These are phyloP conservation scores for Podospora pseudopauciseta DNA, from an alignment of 495 filamentous ascomycete species.

Conservation along the genomic window DNA sequence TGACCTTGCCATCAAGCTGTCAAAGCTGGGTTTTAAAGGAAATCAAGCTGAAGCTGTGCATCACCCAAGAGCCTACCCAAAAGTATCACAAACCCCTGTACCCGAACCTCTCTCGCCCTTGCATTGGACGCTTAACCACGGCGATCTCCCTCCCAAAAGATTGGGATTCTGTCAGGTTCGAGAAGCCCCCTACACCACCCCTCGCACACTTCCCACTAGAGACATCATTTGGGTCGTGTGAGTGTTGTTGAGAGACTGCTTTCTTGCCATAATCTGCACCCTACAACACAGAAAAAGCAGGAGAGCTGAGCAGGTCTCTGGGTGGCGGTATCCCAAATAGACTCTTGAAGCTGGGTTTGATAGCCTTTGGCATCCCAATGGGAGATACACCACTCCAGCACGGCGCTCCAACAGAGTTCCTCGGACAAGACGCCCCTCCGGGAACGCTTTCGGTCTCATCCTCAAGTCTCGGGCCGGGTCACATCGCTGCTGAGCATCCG, in stretches of 20 bases:
- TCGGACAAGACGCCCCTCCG: constrained; percentile 24
- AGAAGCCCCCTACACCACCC: neutral
- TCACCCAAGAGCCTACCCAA: neutral
- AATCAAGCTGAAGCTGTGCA: neutral
- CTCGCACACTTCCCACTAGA: neutral
- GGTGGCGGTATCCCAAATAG: neutral
- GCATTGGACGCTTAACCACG: constrained; percentile 24
- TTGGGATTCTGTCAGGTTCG: neutral
- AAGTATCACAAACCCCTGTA: neutral
- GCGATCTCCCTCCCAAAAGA: constrained; percentile 9
- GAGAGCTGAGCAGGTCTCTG: neutral
- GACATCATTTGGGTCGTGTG: neutral
- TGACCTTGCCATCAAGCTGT: neutral
- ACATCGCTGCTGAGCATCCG: constrained; percentile 23
- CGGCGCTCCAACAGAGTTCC: constrained; percentile 34
- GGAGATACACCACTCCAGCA: constrained; percentile 38
- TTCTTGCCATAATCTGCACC: neutral
- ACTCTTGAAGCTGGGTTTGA: neutral
- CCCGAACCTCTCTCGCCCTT: constrained; percentile 5
- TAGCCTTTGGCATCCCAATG: constrained; percentile 28
- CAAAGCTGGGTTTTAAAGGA: neutral
- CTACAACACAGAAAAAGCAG: neutral
- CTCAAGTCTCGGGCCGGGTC: constrained; percentile 7
- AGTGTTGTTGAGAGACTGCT: neutral
- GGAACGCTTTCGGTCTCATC: constrained; percentile 21